Evolutionary conservation across 176 grass and related monocot genomes (phyloP), one percentile per base, ranked within the genome.

Genomic region (Lolium rigidum): DNA sequence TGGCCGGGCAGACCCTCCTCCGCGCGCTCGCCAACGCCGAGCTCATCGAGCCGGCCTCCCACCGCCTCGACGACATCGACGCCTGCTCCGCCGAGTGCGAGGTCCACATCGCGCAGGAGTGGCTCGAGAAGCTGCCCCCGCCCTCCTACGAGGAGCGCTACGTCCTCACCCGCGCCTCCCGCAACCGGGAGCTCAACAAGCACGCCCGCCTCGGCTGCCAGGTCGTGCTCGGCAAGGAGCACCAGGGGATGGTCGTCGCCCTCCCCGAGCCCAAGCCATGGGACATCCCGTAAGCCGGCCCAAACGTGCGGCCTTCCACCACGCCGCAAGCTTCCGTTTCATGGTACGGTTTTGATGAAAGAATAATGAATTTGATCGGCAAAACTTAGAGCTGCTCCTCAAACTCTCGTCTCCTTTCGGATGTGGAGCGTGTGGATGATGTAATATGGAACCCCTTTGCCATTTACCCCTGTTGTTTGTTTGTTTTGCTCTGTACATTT

Each of bases 91-190:
- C 94, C 49, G 94, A 93, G 85, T 99, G 97, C 84, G 97, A 99
- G 89, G 97, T 99, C 67, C 97, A 96, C 83, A 91, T 99, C 88
- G 92, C 94, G 59, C 96, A 98, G 86, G 93, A 98, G 86, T 98
- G 96, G 96, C 96, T 98, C 43, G 90, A 98, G 4, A 98, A 98
- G 88, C 83, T 95, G 52, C 96, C 96, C 9, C 86, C 92, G 15
- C 20, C 89, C 11, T 92, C 93, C 79, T 94, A 96, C 61, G 92
- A 96, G 66, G 94, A 99, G 85, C 82, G 82, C 5, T 94, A 94
- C 70, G 86, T 99, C 70, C 92, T 99, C 83, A 96, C 92, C 13
- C 92, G 92, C 51, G 46, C 74, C 49, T 92, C 94, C 21, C 87
- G 94, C 79, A 96, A 96, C 70, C 88, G 94, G 1, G 82, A 90